These are phyloP conservation scores for Colletotrichum tropicale DNA, from an alignment of 2,329 filamentous ascomycete genomes.

Conservation along the genomic window DNA sequence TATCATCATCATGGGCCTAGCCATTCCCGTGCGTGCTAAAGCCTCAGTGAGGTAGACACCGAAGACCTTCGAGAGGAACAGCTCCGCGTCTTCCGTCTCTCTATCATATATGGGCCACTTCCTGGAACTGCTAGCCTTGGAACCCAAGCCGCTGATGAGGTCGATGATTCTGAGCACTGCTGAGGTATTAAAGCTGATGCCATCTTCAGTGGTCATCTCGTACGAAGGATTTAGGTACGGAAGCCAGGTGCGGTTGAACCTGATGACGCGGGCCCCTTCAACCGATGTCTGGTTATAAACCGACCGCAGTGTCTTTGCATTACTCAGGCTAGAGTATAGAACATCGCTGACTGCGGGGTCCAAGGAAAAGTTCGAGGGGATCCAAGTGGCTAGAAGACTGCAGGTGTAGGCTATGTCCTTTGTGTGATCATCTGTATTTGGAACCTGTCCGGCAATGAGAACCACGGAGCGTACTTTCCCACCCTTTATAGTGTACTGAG, in stretches of 20 bases:
- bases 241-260: not conserved
- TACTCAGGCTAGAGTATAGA: not conserved
- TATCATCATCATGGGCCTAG: not conserved
- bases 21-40: not conserved
- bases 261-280: not conserved
- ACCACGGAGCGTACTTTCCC: not conserved
- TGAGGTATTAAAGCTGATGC: not conserved
- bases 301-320: not conserved
- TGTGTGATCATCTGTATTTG: not conserved
- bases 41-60: not conserved
- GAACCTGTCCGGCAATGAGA: not conserved
- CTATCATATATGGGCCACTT: not conserved
- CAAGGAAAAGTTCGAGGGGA: not conserved
- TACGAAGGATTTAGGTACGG: not conserved
- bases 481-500: not conserved
- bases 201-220: not conserved
- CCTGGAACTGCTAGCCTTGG: not conserved
- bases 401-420: not conserved
- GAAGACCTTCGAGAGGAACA: not conserved
- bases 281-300: not conserved
- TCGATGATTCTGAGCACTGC: not conserved
- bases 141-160: not conserved
- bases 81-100: not conserved
- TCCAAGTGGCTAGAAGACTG: not conserved
- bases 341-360: not conserved